These are phyloP conservation scores for Yamadazyma dushanensis DNA, from an alignment of 1,139 yeast species.

Conservation along the genomic window DNA sequence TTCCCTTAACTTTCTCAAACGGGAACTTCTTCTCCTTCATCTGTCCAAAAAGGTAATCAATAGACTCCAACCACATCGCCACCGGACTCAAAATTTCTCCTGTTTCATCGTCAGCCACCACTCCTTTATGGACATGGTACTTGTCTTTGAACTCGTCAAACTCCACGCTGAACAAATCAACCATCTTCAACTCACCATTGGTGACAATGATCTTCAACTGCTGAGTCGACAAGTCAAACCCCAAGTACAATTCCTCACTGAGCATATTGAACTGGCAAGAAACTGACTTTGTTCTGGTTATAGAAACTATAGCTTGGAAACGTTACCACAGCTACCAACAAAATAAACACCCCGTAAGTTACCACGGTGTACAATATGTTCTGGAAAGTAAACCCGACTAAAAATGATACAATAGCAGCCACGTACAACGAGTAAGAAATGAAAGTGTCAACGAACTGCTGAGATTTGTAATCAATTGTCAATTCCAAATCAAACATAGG, in stretches of 20 bases:
- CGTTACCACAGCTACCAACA: conserved; percentile 36
- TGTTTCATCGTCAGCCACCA: conserved; percentile 47
- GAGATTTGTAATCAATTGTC: conserved; percentile 65
- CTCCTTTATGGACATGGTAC: conserved; percentile 73
- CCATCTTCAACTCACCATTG: conserved; percentile 51
- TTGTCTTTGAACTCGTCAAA: conserved; percentile 60
- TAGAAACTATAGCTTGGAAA: conserved; percentile 60
- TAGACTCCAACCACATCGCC: conserved; percentile 83
- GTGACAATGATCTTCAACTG: conserved; percentile 78
- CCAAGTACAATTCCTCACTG: conserved; percentile 47
- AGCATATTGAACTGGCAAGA: conserved; percentile 35
- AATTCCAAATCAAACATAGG: conserved; percentile 39
- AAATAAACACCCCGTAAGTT: conserved; percentile 35
- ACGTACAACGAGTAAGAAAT: conserved; percentile 20
- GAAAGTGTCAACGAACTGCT: conserved; percentile 37
- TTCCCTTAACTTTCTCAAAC: conserved; percentile 59
- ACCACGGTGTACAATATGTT: conserved; percentile 36
- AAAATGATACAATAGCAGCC: conserved; percentile 34
- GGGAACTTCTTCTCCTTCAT: conserved; percentile 58
- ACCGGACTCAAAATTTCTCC: conserved; percentile 79
- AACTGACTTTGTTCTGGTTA: conserved; percentile 45
- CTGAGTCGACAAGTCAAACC: conserved; percentile 88
- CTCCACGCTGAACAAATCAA: conserved; percentile 62
- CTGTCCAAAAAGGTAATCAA: conserved; percentile 60
- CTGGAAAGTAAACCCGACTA: conserved; percentile 47